These are phyloP conservation scores for Flaveria brownii DNA, from an alignment of 129 eudicot genomes.

Conservation along the genomic window DNA sequence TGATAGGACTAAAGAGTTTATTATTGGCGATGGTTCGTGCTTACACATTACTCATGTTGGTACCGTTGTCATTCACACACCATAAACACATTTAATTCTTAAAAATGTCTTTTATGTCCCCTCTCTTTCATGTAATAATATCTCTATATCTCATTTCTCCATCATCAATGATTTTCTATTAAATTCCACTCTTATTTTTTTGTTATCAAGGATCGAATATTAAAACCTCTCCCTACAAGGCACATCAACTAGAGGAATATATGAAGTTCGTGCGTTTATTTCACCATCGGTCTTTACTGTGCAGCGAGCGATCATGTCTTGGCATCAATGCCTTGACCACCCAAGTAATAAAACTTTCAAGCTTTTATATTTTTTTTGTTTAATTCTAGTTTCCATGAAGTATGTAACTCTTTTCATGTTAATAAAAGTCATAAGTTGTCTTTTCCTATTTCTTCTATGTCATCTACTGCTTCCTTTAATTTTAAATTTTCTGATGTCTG, in stretches of 20 bases:
- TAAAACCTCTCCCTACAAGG: neutral
- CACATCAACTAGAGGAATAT: neutral
- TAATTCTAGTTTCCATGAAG: neutral
- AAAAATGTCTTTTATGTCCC: neutral
- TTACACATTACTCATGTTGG: neutral
- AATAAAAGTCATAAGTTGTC: slow-evolving; percentile 12
- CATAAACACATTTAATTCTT: neutral
- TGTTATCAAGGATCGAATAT: neutral
- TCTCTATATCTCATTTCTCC: neutral
- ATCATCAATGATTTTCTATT: neutral
- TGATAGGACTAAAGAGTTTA: neutral
- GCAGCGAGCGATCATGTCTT: neutral
- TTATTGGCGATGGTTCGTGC: neutral
- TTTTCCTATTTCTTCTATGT: neutral
- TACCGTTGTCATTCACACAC: neutral
- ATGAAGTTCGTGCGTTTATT: neutral
- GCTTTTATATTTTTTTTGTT: neutral
- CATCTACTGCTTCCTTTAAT: neutral
- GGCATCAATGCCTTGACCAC: neutral
- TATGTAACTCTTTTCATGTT: neutral
- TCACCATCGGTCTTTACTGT: neutral
- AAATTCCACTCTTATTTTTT: neutral
- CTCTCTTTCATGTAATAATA: neutral
- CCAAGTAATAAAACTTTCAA: neutral
- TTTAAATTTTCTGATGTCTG: slow-evolving; percentile 1